phyloP scores from a whole-genome alignment of 2,329 filamentous ascomycete species.

The Fusarium irregulare region DNA sequence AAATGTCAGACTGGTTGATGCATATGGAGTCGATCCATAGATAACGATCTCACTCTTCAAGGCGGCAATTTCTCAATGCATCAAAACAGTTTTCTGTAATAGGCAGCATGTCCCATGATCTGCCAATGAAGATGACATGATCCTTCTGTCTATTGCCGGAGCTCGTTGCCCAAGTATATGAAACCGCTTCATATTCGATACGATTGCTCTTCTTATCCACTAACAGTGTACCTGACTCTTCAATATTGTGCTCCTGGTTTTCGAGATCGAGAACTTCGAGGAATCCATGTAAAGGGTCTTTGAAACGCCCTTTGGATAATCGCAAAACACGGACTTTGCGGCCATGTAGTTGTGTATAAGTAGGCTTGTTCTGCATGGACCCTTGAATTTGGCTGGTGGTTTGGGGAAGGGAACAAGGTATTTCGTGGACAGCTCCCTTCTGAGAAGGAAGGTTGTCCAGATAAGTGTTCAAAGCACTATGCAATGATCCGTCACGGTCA shows the following conservation, averaged over 20 bases:
- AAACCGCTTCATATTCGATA: neutral
- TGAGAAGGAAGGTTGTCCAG: neutral
- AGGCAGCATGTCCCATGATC: neutral
- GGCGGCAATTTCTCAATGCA: neutral
- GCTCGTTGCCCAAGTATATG: neutral
- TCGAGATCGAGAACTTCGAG: neutral
- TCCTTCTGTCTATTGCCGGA: neutral
- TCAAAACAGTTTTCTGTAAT: slow-evolving; percentile 2
- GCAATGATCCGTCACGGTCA: neutral
- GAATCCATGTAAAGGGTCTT: neutral
- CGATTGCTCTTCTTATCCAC: accelerated
- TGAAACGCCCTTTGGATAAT: neutral
- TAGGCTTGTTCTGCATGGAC: neutral
- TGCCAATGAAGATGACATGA: neutral
- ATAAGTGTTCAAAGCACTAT: neutral
- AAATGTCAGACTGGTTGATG: neutral
- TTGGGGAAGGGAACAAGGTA: neutral
- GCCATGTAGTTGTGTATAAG: neutral
- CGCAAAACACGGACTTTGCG: neutral
- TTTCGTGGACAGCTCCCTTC: accelerated
- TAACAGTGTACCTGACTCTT: accelerated
- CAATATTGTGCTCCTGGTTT: accelerated
- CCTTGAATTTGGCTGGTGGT: accelerated
- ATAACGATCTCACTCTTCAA: neutral
- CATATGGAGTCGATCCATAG: slow-evolving; percentile 5